Percentiles rank a stretch among this genome's conserved stretches.
Conservation (phyloP, 1,139 yeast genomes). For the Taiozyma sp. region DNA sequence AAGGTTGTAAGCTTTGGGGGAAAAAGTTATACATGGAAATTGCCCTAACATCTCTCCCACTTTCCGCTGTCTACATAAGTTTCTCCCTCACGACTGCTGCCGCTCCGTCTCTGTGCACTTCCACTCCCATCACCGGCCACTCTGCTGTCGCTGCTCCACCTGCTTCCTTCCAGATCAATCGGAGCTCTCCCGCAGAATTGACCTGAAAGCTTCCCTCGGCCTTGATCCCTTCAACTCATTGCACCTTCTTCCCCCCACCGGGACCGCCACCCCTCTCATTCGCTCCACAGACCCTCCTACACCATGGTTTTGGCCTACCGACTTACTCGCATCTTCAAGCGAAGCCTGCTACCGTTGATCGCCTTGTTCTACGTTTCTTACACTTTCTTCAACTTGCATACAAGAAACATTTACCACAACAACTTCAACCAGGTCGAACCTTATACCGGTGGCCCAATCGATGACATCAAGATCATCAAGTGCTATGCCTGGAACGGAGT, state of each 20-base stretch:
- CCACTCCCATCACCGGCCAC: neutral
- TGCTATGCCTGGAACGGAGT: constrained; percentile 21
- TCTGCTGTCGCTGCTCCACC: neutral
- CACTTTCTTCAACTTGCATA: constrained; percentile 16
- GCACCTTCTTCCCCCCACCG: neutral
- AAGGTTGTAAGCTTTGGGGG: neutral
- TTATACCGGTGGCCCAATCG: constrained; percentile 19
- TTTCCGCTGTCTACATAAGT: neutral
- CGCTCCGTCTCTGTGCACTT: neutral
- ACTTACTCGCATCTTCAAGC: constrained; percentile 6
- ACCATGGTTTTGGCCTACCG: neutral
- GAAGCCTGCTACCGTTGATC: constrained; percentile 13
- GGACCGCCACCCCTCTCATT: neutral
- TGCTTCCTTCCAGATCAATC: neutral
- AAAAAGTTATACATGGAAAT: neutral
- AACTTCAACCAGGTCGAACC: constrained; percentile 8
- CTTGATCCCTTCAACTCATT: neutral
- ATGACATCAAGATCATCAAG: constrained; percentile 17
- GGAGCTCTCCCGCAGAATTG: neutral
- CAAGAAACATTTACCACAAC: constrained; percentile 17
- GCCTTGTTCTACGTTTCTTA: constrained; percentile 8
- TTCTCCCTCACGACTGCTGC: neutral
- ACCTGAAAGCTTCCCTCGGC: neutral
- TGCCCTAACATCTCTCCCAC: neutral
- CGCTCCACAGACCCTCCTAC: neutral